phyloP scores from a whole-genome alignment of 805 yeast species.

The Sungouiozyma ichnusensis region DNA sequence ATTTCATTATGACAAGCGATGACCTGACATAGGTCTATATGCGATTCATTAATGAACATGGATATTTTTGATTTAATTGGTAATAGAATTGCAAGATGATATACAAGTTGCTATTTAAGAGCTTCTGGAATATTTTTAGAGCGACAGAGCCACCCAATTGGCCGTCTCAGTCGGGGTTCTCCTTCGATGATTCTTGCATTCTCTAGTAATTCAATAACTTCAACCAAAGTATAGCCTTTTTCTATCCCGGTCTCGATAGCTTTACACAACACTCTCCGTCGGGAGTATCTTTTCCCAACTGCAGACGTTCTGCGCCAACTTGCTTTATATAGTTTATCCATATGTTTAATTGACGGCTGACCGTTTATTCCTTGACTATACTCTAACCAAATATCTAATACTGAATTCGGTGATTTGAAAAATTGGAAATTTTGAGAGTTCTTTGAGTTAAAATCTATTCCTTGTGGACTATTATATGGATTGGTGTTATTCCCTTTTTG shows the following conservation, averaged over 20 bases:
- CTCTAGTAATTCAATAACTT: conserved; percentile 39
- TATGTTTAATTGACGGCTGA: conserved; percentile 41
- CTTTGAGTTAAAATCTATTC: background rate
- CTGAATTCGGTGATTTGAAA: conserved; percentile 35
- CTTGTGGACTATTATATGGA: background rate
- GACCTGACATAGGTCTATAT: too few relatives aligned
- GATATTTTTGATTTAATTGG: too few relatives aligned
- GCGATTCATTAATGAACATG: too few relatives aligned
- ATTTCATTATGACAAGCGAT: background rate
- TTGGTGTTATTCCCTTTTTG: background rate
- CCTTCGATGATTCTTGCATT: conserved; percentile 33
- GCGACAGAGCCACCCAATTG: conserved; percentile 36
- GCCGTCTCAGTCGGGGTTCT: conserved; percentile 34
- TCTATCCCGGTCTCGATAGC: conserved; percentile 42
- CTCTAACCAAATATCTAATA: conserved; percentile 47
- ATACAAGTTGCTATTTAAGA: conserved; percentile 7
- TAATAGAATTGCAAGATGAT: too few relatives aligned
- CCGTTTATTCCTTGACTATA: conserved; percentile 41
- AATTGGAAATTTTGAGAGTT: conserved; percentile 22
- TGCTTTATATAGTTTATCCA: conserved; percentile 40
- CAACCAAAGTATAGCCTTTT: conserved; percentile 35
- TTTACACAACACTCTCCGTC: conserved; percentile 44
- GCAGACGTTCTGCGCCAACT: conserved; percentile 49
- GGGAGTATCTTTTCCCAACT: conserved; percentile 40
- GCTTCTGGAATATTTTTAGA: conserved; percentile 29